Conservation (phyloP, 352 stramenopile genomes). For the Pythium aristosporum region DNA sequence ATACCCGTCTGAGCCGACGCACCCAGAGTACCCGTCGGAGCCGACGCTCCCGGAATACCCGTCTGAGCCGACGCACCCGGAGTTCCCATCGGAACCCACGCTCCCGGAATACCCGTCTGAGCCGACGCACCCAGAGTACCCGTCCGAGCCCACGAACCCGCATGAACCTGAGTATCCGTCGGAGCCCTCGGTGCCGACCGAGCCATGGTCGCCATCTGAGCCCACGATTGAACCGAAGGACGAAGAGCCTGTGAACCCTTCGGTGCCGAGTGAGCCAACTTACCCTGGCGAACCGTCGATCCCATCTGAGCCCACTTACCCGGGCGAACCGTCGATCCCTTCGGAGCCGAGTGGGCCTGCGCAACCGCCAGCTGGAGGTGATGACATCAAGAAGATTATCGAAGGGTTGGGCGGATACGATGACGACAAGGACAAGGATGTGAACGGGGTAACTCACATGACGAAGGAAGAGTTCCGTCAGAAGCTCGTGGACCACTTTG, state of each 20-base stretch:
- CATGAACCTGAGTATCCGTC: not conserved
- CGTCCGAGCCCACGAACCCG: not conserved
- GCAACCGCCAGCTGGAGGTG: not conserved
- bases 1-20: too few relatives aligned
- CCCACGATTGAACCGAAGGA: too few relatives aligned
- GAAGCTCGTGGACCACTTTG: slow-evolving; percentile 34
- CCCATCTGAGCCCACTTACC: not conserved
- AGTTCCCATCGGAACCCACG: not conserved
- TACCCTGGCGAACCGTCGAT: not conserved
- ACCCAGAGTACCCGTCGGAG: not conserved
- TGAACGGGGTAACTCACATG: slow-evolving; percentile 33
- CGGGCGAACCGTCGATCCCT: slow-evolving; percentile 2
- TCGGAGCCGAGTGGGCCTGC: not conserved
- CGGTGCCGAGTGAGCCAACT: not conserved
- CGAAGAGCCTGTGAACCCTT: too few relatives aligned
- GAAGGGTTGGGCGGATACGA: slow-evolving; percentile 21
- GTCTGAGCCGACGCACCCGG: not conserved
- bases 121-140: not conserved
- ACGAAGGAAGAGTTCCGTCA: slow-evolving; percentile 46
- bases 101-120: not conserved
- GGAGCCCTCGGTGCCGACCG: not conserved
- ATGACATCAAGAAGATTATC: slow-evolving; percentile 18
- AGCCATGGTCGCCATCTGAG: too few relatives aligned
- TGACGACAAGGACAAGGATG: not conserved
- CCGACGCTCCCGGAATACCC: not conserved